Percentiles rank a stretch among this genome's conserved stretches.
Evolutionary conservation across 371 early-diverging fungal species (phyloP).

Genomic region (Batkoa obscura): DNA sequence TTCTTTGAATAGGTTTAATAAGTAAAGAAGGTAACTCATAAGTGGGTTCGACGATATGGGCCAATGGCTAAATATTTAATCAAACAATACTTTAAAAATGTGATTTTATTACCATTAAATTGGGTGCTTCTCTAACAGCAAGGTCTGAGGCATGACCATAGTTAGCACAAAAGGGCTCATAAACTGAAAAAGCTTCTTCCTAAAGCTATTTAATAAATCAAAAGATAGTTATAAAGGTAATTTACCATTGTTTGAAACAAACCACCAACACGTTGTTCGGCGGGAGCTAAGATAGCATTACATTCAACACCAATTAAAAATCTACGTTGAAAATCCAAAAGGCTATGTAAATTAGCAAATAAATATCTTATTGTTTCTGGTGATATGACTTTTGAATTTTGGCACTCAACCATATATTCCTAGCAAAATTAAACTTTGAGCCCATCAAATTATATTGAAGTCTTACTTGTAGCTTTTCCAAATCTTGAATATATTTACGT

Average conservation of each 20-base stretch:
- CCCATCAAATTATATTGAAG: neutral
- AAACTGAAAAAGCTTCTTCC: slow-evolving; percentile 79
- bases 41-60: slow-evolving; percentile 58
- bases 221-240: slow-evolving; percentile 3
- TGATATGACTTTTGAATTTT: slow-evolving; percentile 8
- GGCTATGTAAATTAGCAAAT: slow-evolving; percentile 79
- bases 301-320: slow-evolving; percentile 83
- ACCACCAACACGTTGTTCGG: slow-evolving; percentile 74
- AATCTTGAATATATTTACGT: slow-evolving; percentile 75
- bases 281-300: slow-evolving; percentile 40
- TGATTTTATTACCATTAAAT: slow-evolving; percentile 13
- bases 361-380: slow-evolving; percentile 52
- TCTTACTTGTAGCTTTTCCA: slow-evolving; percentile 59
- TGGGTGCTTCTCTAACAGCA: slow-evolving; percentile 24
- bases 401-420: slow-evolving; percentile 23
- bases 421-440: slow-evolving; percentile 3
- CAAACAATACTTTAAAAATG: neutral
- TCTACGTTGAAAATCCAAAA: slow-evolving; percentile 89
- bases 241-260: slow-evolving; percentile 42
- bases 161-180: slow-evolving; percentile 89
- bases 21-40: slow-evolving; percentile 75
- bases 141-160: slow-evolving; percentile 56
- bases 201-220: slow-evolving; percentile 14
- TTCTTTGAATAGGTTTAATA: slow-evolving; percentile 93
- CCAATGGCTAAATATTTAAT: slow-evolving; percentile 20